Conservation (phyloP, 2,329 filamentous ascomycete genomes). For the Corinectria fuckeliana region DNA sequence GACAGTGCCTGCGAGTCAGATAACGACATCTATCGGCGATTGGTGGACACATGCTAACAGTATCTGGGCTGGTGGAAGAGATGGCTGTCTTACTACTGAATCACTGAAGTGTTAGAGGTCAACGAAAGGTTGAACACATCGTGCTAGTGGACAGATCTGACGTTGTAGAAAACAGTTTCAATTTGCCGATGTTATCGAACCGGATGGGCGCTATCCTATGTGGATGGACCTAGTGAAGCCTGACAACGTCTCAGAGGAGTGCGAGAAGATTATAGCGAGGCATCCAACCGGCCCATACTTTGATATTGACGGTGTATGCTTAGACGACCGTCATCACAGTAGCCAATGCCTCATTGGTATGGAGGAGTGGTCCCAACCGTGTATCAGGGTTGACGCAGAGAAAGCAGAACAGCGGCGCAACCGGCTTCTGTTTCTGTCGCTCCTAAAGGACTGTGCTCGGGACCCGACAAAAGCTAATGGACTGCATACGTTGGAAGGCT, state of each 20-base stretch:
- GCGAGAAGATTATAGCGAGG: not conserved
- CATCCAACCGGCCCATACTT: not conserved
- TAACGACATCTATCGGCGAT: not conserved
- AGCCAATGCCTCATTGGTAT: not conserved
- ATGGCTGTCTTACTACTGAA: not conserved
- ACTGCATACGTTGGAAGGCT: not conserved
- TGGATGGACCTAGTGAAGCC: not conserved
- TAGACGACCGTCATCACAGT: not conserved
- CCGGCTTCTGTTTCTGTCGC: not conserved
- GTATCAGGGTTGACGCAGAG: not conserved
- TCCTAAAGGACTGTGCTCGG: not conserved
- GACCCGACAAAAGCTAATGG: not conserved
- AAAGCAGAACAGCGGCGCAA: not conserved
- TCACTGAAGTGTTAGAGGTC: not conserved
- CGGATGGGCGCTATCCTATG: not conserved
- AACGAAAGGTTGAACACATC: not conserved
- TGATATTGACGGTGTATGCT: not conserved
- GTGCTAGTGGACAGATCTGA: not conserved
- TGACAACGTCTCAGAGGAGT: not conserved
- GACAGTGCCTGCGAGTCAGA: not conserved
- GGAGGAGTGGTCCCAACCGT: not conserved
- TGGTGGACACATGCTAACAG: not conserved
- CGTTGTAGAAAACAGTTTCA: not conserved
- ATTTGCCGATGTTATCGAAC: not conserved
- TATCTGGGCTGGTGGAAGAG: not conserved